phyloP scores from a whole-genome alignment of 176 grass and related monocot genomes.

The Guadua angustifolia region DNA sequence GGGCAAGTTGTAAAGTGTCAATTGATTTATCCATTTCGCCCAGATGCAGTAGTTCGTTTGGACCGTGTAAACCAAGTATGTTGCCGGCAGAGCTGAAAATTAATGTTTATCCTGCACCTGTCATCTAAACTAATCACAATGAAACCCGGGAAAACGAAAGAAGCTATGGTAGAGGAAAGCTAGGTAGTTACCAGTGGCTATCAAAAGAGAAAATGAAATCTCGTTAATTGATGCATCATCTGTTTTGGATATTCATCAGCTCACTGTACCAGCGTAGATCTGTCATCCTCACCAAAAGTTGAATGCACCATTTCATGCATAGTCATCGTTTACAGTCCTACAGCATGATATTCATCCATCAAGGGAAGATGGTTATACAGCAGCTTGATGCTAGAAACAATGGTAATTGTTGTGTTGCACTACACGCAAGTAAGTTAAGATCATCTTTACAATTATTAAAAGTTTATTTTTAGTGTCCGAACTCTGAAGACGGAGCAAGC shows the following conservation, averaged over 20 bases:
- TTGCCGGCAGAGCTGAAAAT: background rate
- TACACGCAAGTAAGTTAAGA: background rate
- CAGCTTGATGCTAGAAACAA: background rate
- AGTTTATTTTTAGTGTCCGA: constrained; percentile 7
- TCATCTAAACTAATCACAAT: background rate
- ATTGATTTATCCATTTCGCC: background rate
- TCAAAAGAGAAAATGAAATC: background rate
- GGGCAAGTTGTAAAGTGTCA: background rate
- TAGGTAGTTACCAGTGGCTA: background rate
- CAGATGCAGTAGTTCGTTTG: background rate
- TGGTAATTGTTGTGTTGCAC: background rate
- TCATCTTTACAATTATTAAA: background rate
- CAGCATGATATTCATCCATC: background rate
- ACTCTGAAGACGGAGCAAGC: background rate
- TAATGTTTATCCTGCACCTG: background rate
- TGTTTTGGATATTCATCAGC: constrained; percentile 16
- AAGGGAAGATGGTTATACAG: background rate
- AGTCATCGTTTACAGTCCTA: background rate
- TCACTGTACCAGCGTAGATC: background rate
- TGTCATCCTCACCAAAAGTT: background rate
- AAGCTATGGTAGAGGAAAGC: background rate
- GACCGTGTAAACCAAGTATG: background rate
- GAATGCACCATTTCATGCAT: background rate
- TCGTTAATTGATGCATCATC: background rate
- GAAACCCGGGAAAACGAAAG: background rate